These are phyloP conservation scores for Capillidium rhysosporum DNA, from an alignment of 371 early-diverging fungal genomes.

Conservation along the genomic window DNA sequence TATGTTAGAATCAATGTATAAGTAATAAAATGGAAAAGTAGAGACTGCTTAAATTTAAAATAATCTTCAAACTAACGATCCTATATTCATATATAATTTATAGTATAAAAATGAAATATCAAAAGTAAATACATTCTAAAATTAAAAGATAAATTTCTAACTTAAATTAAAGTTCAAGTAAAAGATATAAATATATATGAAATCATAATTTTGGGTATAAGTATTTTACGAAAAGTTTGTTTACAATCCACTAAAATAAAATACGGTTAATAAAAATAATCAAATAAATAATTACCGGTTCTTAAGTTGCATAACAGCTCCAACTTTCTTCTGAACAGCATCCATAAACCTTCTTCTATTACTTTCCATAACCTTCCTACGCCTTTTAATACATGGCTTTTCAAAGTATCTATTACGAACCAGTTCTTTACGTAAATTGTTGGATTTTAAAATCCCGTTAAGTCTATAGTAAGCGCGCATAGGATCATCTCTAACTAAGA, in stretches of 20 bases:
- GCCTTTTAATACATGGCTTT: conserved; percentile 28
- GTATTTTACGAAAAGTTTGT: too few relatives aligned
- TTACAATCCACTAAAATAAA: conserved; percentile 2
- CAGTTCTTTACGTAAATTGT: conserved; percentile 22
- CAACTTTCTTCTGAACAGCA: conserved; percentile 28
- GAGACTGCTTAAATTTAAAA: too few relatives aligned
- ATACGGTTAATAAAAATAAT: not conserved
- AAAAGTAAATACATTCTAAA: too few relatives aligned
- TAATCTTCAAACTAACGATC: too few relatives aligned
- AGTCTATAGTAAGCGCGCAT: conserved; percentile 20
- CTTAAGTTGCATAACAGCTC: conserved; percentile 37
- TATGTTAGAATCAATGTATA: too few relatives aligned
- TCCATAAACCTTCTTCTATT: conserved; percentile 25
- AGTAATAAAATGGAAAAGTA: too few relatives aligned
- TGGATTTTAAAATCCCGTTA: conserved; percentile 18
- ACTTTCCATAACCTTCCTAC: conserved; percentile 23
- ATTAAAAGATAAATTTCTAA: too few relatives aligned
- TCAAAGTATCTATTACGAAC: conserved; percentile 24
- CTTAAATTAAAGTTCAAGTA: too few relatives aligned
- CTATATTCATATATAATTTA: too few relatives aligned
- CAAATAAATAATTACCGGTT: conserved; percentile 18
- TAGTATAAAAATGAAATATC: too few relatives aligned
- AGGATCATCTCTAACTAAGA: conserved; percentile 18
- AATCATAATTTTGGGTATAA: too few relatives aligned
- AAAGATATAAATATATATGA: too few relatives aligned